phyloP scores from a whole-genome alignment of 495 filamentous ascomycete genomes.

The Cryomyces minteri region DNA sequence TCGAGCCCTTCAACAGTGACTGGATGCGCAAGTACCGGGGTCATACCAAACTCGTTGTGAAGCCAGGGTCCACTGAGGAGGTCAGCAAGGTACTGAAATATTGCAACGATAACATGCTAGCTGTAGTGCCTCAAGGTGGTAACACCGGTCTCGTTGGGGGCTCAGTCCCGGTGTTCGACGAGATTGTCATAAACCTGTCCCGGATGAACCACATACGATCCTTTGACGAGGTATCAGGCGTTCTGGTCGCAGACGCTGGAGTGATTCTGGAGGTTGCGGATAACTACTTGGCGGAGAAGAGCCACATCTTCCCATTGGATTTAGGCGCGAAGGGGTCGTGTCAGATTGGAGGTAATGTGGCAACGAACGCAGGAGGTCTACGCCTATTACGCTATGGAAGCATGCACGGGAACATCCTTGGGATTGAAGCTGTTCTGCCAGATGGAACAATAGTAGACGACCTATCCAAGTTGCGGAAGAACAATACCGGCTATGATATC shows the following conservation, averaged over 20 bases:
- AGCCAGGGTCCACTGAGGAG: constrained; percentile 64
- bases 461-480: constrained; percentile 74
- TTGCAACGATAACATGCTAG: constrained; percentile 79
- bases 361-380: constrained; percentile 87
- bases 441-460: constrained; percentile 86
- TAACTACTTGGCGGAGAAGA: constrained; percentile 55
- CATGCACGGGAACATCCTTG: constrained; percentile 81
- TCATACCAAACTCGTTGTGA: constrained; percentile 70
- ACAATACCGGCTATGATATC: constrained; percentile 95
- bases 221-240: constrained; percentile 85
- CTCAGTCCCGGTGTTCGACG: constrained; percentile 89
- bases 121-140: constrained; percentile 94
- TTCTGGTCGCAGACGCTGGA: constrained; percentile 76
- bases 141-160: constrained; percentile 93
- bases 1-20: constrained; percentile 87
- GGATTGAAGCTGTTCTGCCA: constrained; percentile 80
- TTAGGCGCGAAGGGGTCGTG: constrained; percentile 94
- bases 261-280: constrained; percentile 82
- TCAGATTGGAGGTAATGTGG: constrained; percentile 95
- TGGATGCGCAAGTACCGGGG: constrained; percentile 99
- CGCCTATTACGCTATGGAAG: constrained; percentile 83
- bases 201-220: constrained; percentile 80
- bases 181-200: constrained; percentile 80
- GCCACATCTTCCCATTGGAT: constrained; percentile 84
- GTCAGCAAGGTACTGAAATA: constrained; percentile 77